phyloP scores from a whole-genome alignment of 306 rosid genomes.

The Dalbergia cultrata region DNA sequence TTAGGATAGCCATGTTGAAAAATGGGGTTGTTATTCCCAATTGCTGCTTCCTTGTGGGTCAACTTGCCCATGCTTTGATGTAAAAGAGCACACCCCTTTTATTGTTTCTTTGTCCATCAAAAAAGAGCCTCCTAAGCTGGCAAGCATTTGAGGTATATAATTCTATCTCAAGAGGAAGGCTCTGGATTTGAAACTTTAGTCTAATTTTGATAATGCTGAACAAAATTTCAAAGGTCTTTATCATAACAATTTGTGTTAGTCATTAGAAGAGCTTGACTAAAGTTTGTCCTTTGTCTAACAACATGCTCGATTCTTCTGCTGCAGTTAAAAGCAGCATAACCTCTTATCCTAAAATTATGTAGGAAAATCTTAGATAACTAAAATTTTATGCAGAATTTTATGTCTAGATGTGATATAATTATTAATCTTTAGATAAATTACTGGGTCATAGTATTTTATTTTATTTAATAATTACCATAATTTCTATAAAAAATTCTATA shows the following conservation, averaged over 20 bases:
- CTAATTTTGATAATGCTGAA: constrained; percentile 1
- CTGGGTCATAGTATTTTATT: too few species aligned
- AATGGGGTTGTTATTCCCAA: constrained; percentile 9
- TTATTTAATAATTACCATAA: too few species aligned
- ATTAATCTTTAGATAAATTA: too few species aligned
- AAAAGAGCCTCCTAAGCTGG: constrained; percentile 49
- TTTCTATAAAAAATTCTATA: too few species aligned
- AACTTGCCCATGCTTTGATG: constrained; percentile 27
- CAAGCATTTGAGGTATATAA: constrained; percentile 45
- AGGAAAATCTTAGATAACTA: too few species aligned
- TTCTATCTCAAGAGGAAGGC: background rate
- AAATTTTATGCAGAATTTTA: too few species aligned
- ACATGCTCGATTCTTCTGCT: background rate
- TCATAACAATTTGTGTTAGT: background rate
- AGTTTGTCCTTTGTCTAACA: background rate
- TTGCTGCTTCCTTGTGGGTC: constrained; percentile 51
- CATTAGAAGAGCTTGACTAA: background rate
- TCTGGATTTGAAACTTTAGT: constrained; percentile 4
- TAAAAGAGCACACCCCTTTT: constrained; percentile 14
- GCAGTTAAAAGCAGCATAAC: background rate
- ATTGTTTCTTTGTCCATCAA: constrained; percentile 42
- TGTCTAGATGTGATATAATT: too few species aligned
- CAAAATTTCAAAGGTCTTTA: background rate
- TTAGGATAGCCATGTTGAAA: constrained; percentile 40
- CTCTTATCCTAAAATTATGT: background rate